Conservation (phyloP, 2,329 filamentous ascomycete species). For the Albifimbria verrucaria region DNA sequence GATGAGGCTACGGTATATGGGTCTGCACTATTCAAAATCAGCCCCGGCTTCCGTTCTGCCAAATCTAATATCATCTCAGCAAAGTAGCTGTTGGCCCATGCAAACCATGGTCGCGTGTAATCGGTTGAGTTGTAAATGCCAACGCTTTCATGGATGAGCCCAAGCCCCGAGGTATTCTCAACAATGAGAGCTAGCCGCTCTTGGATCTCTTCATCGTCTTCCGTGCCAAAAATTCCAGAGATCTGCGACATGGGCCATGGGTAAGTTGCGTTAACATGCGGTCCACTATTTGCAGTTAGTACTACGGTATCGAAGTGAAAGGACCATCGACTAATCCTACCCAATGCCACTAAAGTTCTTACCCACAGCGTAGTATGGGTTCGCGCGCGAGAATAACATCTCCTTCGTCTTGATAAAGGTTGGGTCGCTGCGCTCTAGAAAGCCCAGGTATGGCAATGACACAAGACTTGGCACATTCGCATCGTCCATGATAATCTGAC, state of each 20-base stretch:
- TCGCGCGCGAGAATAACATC: slow-evolving; percentile 72
- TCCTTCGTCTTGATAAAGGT: slow-evolving; percentile 76
- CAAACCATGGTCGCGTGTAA: slow-evolving; percentile 45
- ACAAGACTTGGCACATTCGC: slow-evolving; percentile 68
- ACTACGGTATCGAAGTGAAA: background rate
- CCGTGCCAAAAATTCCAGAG: slow-evolving; percentile 48
- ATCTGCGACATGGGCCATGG: slow-evolving; percentile 57
- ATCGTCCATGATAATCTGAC: slow-evolving; percentile 65
- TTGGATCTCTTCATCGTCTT: slow-evolving; percentile 30
- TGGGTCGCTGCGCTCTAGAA: slow-evolving; percentile 52
- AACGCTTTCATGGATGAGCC: slow-evolving; percentile 48
- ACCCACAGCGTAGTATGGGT: slow-evolving; percentile 64
- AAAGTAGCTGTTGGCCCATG: slow-evolving; percentile 41
- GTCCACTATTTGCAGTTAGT: slow-evolving; percentile 41
- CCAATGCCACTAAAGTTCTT: slow-evolving; percentile 20
- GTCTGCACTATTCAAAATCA: slow-evolving; percentile 45
- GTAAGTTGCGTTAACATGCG: slow-evolving; percentile 58
- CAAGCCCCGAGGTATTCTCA: slow-evolving; percentile 36
- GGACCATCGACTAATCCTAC: slow-evolving; percentile 15
- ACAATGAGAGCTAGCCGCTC: slow-evolving; percentile 34
- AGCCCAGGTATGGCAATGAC: slow-evolving; percentile 62
- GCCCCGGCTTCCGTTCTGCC: slow-evolving; percentile 74
- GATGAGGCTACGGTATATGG: background rate
- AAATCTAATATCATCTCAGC: slow-evolving; percentile 61
- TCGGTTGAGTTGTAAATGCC: slow-evolving; percentile 35